A percentile compares a stretch with the other conserved stretches of the same genome.
Evolutionary conservation across 2,329 filamentous ascomycete species (phyloP).

Genomic region (Aphanoascus verrucosus): DNA sequence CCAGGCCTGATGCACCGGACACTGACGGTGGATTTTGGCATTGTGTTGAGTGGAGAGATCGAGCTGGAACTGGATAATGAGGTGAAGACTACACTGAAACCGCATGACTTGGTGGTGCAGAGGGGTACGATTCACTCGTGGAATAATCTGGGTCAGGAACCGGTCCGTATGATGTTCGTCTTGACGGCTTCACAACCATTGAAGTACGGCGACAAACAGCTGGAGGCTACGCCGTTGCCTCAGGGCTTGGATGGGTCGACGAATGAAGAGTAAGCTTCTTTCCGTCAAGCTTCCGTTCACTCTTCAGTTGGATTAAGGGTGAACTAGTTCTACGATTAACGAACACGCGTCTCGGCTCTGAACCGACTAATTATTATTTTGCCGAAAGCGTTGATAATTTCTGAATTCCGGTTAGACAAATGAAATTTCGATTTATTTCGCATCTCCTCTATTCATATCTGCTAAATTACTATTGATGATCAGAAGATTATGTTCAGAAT

Average conservation of each 20-base stretch:
- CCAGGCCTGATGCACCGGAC: slow-evolving; percentile 21
- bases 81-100: slow-evolving; percentile 19
- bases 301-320: neutral
- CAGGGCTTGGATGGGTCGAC: neutral
- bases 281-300: neutral
- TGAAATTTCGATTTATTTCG: too few relatives aligned
- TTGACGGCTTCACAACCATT: slow-evolving; percentile 15
- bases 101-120: slow-evolving; percentile 25
- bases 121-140: slow-evolving; percentile 23
- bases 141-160: slow-evolving; percentile 17
- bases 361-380: too few relatives aligned
- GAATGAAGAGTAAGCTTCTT: neutral
- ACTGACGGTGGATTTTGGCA: slow-evolving; percentile 24
- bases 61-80: slow-evolving; percentile 24
- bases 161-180: slow-evolving; percentile 19
- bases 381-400: too few relatives aligned
- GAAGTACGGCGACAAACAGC: slow-evolving; percentile 16
- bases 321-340: neutral
- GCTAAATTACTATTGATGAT: too few relatives aligned
- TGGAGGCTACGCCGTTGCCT: slow-evolving; percentile 17
- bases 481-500: too few relatives aligned
- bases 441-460: too few relatives aligned
- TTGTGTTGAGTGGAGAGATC: slow-evolving; percentile 24
- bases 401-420: too few relatives aligned
- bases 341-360: neutral